Conservation (phyloP, 768 basidiomycete species). For the Pulveroboletus sp. region DNA sequence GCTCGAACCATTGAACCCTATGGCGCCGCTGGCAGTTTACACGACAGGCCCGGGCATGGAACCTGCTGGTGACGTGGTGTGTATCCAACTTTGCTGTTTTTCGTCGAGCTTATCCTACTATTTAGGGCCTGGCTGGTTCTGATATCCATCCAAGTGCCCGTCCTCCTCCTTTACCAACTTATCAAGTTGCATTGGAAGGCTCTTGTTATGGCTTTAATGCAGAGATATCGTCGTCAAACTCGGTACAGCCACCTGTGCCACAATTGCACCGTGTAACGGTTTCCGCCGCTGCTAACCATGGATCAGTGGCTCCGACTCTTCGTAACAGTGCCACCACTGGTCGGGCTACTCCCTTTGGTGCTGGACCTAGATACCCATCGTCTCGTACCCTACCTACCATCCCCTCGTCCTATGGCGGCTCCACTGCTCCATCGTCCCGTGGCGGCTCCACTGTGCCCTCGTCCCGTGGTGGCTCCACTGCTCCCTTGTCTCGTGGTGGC, state of each 20-base stretch:
- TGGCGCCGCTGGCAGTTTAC: neutral
- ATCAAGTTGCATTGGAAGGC: neutral
- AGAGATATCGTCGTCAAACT: too few relatives aligned
- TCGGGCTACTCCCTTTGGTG: neutral
- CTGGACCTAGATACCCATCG: too few relatives aligned
- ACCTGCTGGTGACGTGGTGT: neutral
- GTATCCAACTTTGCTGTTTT: neutral
- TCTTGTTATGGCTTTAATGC: neutral
- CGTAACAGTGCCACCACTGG: neutral
- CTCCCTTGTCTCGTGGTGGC: neutral
- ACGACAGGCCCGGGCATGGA: neutral
- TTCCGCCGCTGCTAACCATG: too few relatives aligned
- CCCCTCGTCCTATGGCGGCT: too few relatives aligned
- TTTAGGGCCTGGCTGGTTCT: neutral
- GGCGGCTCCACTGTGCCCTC: too few relatives aligned
- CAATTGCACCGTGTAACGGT: too few relatives aligned
- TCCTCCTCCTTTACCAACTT: neutral
- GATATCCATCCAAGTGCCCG: neutral
- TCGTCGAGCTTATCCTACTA: too few relatives aligned
- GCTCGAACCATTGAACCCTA: neutral
- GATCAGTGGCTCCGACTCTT: neutral
- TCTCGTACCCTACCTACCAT: too few relatives aligned
- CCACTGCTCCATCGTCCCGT: too few relatives aligned
- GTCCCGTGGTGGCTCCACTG: too few relatives aligned
- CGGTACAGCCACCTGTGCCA: too few relatives aligned